Evolutionary conservation across 192 early-diverging fungal genomes (phyloP).

Genomic region (Dispira simplex): DNA sequence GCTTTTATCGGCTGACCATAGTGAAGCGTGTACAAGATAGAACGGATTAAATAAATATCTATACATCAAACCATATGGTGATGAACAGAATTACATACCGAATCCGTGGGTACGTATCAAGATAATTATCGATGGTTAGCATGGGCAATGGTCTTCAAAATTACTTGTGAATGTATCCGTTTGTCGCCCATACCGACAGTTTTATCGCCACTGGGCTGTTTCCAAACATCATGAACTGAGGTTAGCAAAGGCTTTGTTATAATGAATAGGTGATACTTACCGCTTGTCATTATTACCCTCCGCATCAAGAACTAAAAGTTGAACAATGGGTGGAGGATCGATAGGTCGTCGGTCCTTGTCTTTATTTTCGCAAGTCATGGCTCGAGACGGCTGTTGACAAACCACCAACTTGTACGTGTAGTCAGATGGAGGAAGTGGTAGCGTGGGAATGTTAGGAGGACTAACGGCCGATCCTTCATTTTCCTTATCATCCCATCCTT

Average conservation of each 20-base stretch:
- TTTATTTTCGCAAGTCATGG: slow-evolving; percentile 52
- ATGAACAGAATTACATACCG: slow-evolving; percentile 1
- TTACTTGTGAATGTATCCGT: background rate
- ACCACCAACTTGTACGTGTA: slow-evolving; percentile 35
- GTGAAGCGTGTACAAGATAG: slow-evolving; percentile 39
- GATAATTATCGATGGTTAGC: background rate
- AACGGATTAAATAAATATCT: slow-evolving; percentile 31
- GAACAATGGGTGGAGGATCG: slow-evolving; percentile 9
- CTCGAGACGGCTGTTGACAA: slow-evolving; percentile 43
- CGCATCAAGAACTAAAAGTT: background rate
- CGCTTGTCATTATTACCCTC: background rate
- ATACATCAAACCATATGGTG: slow-evolving; percentile 13
- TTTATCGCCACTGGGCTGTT: background rate
- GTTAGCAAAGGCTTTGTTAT: too few relatives aligned
- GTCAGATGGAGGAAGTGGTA: background rate
- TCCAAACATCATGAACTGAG: background rate
- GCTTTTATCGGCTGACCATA: slow-evolving; percentile 39
- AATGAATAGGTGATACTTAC: background rate
- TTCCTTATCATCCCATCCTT: too few relatives aligned
- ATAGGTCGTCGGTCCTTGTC: slow-evolving; percentile 28
- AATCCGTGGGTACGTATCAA: slow-evolving; percentile 11
- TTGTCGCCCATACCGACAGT: background rate
- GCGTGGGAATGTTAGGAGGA: background rate
- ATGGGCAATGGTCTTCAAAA: background rate
- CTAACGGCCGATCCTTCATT: too few relatives aligned